Conservation (phyloP, 2,329 filamentous ascomycete genomes). For the Aotearoamyces nothofagi region DNA sequence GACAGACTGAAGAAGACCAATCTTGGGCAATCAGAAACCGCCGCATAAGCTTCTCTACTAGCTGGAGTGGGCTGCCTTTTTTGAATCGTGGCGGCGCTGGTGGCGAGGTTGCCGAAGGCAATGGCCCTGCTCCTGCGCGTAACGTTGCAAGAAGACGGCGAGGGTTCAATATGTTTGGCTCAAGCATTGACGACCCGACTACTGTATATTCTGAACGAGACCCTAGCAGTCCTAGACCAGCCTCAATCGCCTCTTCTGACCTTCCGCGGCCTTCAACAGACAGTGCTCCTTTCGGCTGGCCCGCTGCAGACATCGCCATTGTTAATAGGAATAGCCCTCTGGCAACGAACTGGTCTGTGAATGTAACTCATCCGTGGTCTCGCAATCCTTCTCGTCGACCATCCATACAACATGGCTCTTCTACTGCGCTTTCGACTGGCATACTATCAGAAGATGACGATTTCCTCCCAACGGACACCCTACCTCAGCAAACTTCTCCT, state of each 20-base stretch:
- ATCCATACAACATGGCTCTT: conserved; percentile 64
- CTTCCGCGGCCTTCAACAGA: conserved; percentile 68
- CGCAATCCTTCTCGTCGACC: conserved; percentile 66
- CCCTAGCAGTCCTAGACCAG: conserved; percentile 45
- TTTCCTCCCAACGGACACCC: conserved; percentile 40
- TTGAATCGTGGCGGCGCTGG: conserved; percentile 17
- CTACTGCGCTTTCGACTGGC: conserved; percentile 37
- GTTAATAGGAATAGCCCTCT: conserved; percentile 36
- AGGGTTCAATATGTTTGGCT: conserved; percentile 29
- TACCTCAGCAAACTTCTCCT: conserved; percentile 35
- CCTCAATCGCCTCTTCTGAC: conserved; percentile 54
- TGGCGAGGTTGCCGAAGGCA: conserved; percentile 14
- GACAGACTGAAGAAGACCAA: conserved; percentile 40
- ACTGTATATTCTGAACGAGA: conserved; percentile 35
- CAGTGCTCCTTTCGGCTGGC: conserved; percentile 59
- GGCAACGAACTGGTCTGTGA: conserved; percentile 33
- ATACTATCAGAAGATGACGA: conserved; percentile 49
- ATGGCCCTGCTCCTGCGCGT: conserved; percentile 17
- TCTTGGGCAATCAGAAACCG: conserved; percentile 32
- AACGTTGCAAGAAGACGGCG: conserved; percentile 12
- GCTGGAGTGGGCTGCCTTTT: conserved; percentile 32
- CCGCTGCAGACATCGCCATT: conserved; percentile 26
- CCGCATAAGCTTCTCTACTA: conserved; percentile 37
- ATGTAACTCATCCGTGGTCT: conserved; percentile 45
- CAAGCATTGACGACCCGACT: conserved; percentile 27